Base-by-base conservation (phyloP, 1,284 basidiomycete genomes). In the Volvariella surrecta region DNA sequence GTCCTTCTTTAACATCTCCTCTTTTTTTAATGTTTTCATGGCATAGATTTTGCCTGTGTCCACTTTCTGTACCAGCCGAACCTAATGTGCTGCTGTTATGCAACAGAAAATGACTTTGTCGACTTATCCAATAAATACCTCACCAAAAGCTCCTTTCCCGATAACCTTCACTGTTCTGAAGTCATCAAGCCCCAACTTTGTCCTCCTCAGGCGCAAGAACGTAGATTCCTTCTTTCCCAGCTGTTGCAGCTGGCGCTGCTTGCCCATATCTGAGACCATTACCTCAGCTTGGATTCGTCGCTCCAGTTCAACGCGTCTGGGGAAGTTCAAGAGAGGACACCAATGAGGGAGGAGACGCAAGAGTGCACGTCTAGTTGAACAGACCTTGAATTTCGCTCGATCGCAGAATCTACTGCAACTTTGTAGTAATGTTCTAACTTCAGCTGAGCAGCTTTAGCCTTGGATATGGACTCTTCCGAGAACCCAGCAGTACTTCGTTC, bases 1-100 rank as follows among this genome's bases (percentile, higher is more conserved):
- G 58, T 99, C 95, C 64, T 97, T 97, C 64, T 98, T 97, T 66
- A 99, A 82, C 95, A 99, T 99, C 61, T 98, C 95, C 48, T 89
- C 88, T 71, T 99, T 99, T 61, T 89, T 85, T 58, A 99, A 68
- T 22, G 92, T 92, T 70, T 99, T 99, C 95, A 99, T 98, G 19
- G 95, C 95, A 60, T 98, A 99, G 48, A 99, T 97, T 68, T 95
- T 97, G 40, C 93, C 93, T 9, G 94, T 97, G 60, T 98, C 95
- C 13, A 77, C 80, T 67, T 99, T 99, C 61, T 99, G 95, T 30
- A 97, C 93, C 31, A 99, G 74, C 28, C 95, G 78, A 40, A 99
- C 94, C 88, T 92, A 43, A 28, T n/a, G 15, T 28, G 34, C 24
- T 8, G 10, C 11, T 35, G 22, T 18, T 22, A 42, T n/a, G 19